Evolutionary conservation across 2,329 filamentous ascomycete genomes (phyloP), one percentile per base, ranked within the genome.

Genomic region (Trichoderma asperellum): DNA sequence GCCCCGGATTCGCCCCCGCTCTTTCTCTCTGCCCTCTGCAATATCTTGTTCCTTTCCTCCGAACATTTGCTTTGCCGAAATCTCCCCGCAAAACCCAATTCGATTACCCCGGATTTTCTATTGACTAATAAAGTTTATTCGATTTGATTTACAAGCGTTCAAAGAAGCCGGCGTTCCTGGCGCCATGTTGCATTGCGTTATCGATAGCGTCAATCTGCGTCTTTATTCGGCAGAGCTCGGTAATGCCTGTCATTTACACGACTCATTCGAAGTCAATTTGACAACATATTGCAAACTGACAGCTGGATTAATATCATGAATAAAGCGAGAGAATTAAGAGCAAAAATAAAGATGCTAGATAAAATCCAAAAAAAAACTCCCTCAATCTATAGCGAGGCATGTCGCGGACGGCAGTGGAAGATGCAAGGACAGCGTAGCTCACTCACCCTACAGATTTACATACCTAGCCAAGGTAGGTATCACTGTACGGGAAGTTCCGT

Each of bases 1-100:
- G 63, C 63, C 63, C 63, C 63, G 63, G 63, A 66, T 58, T 58
- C 24, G 27, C 37, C 53, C 63, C 35, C 27, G 52, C 55, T 58
- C 24, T 49, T 40, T 21, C 14, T 35, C 2, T 52, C 24, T 16
- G 6, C 0, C 10, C 8, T 49, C 11, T 61, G 4, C n/a, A 7
- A 29, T 47, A 32, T 55, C 27, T 16, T 43, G 40, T 43, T 58
- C 56, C 56, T 37, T 58, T 58, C 32, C 56, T 32, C 56, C 56
- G 56, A n/a, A 21, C 34, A 58, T 4, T 10, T 16, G 32, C 56
- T 58, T 58, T 58, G 34, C 56, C 56, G 56, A 35, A n/a, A 35
- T 32, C 56, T 37, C 34, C 56, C 56, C 56, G 32, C 32, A 34
- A 58, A 58, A 58, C 34, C 56, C 56, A 11, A 35, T 35, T 24